Conservation (phyloP, 1,139 yeast species). For the Suhomyces guaymorum region DNA sequence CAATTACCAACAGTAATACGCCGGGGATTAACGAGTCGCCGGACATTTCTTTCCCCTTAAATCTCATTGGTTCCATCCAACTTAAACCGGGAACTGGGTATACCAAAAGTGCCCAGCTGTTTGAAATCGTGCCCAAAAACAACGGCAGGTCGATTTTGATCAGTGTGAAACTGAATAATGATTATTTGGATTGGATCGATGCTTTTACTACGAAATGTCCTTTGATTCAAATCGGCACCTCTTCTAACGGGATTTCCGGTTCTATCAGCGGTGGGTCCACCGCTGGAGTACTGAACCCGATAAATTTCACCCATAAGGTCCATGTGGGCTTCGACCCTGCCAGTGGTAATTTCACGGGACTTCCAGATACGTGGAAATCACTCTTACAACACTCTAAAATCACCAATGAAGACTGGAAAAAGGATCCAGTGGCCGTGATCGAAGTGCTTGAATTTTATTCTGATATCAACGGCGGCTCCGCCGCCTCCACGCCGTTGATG, state of each 20-base stretch:
- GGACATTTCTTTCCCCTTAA: constrained; percentile 45
- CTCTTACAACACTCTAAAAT: constrained; percentile 74
- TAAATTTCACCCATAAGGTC: constrained; percentile 71
- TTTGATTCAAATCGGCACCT: constrained; percentile 41
- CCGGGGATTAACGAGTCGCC: constrained; percentile 26
- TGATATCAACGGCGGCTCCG: constrained; percentile 44
- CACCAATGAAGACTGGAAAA: constrained; percentile 81
- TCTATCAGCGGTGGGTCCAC: too few species aligned
- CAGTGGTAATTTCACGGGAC: constrained; percentile 73
- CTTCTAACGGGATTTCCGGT: too few species aligned
- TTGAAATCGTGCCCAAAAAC: constrained; percentile 71
- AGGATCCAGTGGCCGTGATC: constrained; percentile 81
- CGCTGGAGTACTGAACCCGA: constrained; percentile 80
- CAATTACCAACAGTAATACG: constrained; percentile 17
- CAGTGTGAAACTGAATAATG: constrained; percentile 76
- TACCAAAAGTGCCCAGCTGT: constrained; percentile 59
- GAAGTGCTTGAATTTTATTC: constrained; percentile 89
- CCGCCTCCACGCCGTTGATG: constrained; percentile 32
- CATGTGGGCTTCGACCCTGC: constrained; percentile 66
- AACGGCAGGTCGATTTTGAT: constrained; percentile 67
- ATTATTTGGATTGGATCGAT: constrained; percentile 88
- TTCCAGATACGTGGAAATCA: constrained; percentile 79
- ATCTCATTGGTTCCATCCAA: constrained; percentile 40
- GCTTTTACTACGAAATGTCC: constrained; percentile 88
- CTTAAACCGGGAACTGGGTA: constrained; percentile 44